A percentile compares a stretch with the other conserved stretches of the same genome.
Evolutionary conservation across 345 rosid genomes (phyloP).

Genomic region (Erodium maritimum): DNA sequence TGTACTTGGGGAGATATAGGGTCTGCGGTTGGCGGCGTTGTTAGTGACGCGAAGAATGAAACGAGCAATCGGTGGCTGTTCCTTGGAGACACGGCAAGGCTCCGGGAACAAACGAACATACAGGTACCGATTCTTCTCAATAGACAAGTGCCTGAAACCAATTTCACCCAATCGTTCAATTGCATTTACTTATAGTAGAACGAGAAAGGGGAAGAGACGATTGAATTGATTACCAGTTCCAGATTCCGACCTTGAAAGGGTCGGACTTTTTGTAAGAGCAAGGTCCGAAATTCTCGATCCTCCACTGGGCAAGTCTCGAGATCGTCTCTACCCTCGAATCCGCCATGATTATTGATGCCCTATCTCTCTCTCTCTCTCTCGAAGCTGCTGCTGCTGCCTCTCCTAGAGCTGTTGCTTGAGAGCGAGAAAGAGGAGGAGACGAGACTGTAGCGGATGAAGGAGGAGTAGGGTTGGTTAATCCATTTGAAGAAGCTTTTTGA

Average conservation of each 20-base stretch:
- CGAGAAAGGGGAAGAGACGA: no score
- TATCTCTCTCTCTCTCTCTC: conserved; percentile 5
- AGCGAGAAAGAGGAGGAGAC: no score
- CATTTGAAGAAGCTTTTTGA: no score
- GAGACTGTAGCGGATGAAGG: no score
- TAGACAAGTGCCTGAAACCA: conserved; percentile 52
- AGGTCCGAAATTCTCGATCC: conserved; percentile 73
- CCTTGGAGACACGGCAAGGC: conserved; percentile 51
- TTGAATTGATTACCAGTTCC: conserved; percentile 58
- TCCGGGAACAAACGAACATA: conserved; percentile 72
- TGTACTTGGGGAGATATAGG: conserved; percentile 45
- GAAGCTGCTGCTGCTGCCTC: no score
- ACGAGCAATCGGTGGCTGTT: conserved; percentile 67
- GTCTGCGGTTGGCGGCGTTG: conserved; percentile 38
- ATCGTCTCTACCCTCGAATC: conserved; percentile 84
- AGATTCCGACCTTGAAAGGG: conserved; percentile 80
- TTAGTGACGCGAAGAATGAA: conserved; percentile 63
- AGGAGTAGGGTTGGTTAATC: no score
- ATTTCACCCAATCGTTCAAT: not conserved
- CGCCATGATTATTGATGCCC: conserved; percentile 21
- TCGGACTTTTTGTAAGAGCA: conserved; percentile 70
- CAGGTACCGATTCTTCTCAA: conserved; percentile 75
- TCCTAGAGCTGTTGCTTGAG: no score
- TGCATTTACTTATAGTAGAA: not conserved
- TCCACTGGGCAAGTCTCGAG: conserved; percentile 91